These are phyloP conservation scores for Kluyveromyces aestuarii DNA, from an alignment of 805 yeast genomes.

Conservation along the genomic window DNA sequence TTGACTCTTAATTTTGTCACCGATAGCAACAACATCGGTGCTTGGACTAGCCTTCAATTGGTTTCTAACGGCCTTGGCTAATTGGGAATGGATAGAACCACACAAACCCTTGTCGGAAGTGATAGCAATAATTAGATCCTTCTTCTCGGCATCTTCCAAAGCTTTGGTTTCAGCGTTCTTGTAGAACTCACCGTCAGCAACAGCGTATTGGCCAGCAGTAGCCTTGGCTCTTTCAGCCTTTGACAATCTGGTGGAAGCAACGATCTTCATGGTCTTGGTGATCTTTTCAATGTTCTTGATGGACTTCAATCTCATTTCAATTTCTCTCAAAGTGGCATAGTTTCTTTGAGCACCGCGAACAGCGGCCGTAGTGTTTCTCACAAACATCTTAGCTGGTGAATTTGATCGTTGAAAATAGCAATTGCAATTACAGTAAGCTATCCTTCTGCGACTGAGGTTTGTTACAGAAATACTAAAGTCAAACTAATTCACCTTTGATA, in stretches of 20 bases:
- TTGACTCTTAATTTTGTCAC: conserved; percentile 92
- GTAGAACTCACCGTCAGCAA: conserved; percentile 71
- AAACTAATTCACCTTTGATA: not conserved
- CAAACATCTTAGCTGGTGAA: conserved; percentile 12
- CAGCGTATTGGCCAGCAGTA: conserved; percentile 75
- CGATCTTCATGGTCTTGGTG: conserved; percentile 99
- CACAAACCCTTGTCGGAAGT: conserved; percentile 98
- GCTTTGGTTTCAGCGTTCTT: conserved; percentile 70
- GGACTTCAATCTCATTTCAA: conserved; percentile 95
- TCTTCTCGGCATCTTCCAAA: conserved; percentile 40
- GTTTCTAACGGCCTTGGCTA: conserved; percentile 78
- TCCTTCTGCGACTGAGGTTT: not conserved
- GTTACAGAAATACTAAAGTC: not conserved
- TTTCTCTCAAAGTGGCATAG: conserved; percentile 98
- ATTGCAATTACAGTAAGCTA: not conserved
- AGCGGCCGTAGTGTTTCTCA: conserved; percentile 25
- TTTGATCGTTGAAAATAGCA: not conserved
- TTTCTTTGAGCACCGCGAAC: conserved; percentile 44
- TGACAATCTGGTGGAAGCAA: conserved; percentile 92
- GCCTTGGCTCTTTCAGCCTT: conserved; percentile 94
- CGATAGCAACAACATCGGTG: conserved; percentile 77
- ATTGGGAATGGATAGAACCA: conserved; percentile 95
- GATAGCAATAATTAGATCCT: conserved; percentile 75
- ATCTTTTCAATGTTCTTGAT: conserved; percentile 98
- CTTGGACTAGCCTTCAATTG: conserved; percentile 53